Percentiles rank a stretch among this genome's conserved stretches.
Evolutionary conservation across 148 eudicot species (phyloP).

Genomic region (Chenopodium album): DNA sequence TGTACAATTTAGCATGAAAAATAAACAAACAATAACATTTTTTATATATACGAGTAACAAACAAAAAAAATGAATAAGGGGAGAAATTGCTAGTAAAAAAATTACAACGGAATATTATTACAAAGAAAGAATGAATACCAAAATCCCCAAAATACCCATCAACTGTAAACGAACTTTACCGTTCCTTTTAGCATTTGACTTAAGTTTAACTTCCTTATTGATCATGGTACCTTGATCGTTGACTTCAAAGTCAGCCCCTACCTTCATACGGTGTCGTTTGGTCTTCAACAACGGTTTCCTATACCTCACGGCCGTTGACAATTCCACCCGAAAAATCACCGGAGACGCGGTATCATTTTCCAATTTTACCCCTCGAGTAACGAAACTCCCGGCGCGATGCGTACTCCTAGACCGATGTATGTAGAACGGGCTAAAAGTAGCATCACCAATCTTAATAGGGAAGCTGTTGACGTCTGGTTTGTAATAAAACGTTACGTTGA

Average conservation of each 20-base stretch:
- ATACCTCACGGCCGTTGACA: slow-evolving; percentile 59
- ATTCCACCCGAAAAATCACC: slow-evolving; percentile 46
- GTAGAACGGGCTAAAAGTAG: slow-evolving; percentile 4
- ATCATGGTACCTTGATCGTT: slow-evolving; percentile 31
- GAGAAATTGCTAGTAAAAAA: too few species aligned
- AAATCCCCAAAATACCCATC: slow-evolving; percentile 18
- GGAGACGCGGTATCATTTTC: slow-evolving; percentile 17
- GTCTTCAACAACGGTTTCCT: slow-evolving; percentile 16
- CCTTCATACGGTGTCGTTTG: slow-evolving; percentile 41
- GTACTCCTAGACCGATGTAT: slow-evolving; percentile 30
- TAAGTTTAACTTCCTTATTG: slow-evolving; percentile 48
- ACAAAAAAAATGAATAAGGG: too few species aligned
- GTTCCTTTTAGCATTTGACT: slow-evolving; percentile 30
- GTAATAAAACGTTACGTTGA: background rate
- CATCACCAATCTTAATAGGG: slow-evolving; percentile 11
- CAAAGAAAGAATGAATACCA: background rate
- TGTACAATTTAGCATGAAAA: too few species aligned
- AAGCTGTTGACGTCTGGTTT: background rate
- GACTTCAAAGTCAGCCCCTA: slow-evolving; percentile 51
- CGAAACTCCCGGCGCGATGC: slow-evolving; percentile 24
- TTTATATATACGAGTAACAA: too few species aligned
- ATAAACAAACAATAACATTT: too few species aligned
- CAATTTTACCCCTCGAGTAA: slow-evolving; percentile 30
- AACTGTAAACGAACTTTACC: background rate
- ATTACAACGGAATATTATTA: background rate